Base-by-base conservation (phyloP, 148 eudicot species). In the Nepenthes mirabilis region DNA sequence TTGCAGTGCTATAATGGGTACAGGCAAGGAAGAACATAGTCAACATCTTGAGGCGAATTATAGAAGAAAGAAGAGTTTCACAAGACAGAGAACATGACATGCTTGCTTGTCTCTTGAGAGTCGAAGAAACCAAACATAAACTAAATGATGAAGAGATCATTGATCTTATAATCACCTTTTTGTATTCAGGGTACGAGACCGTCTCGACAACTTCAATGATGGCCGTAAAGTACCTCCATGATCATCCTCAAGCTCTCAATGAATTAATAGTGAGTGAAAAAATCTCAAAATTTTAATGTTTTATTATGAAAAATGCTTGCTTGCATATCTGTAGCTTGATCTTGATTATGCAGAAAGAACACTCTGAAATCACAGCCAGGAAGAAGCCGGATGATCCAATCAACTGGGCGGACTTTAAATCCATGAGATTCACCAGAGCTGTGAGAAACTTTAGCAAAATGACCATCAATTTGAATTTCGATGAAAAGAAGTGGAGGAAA, bases 171-270 rank as follows among this genome's bases (percentile, higher is more conserved):
- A 94, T 94, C 63, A 94, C 99, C 2, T 79, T 94, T 58, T 77
- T 86, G 67, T 94, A 94, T 62, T 94, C 99, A 67, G 99, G 99
- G 33, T 94, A 94, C 55, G 99, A 94, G 72, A 94, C 99, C 59
- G 95, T 94, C 57, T 89, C 97, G 35, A 94, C 99, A 35, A 94
- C 99, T 74, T 86, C 99, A 32, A 94, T 94, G 99, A 94, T 94
- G 99, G 95, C 97, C 66, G 90, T 89, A 58, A 94, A 94, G 74
- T 94, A 94, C 70, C 99, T 94, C 36, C 99, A 89, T 78, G 99
- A 94, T 69, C 99, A 94, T 69, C 99, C 99, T 37, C 69, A 70
- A 70, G 95, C 74, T 63, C 99, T 94, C 70, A 68, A 84, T 47
- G 84, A 94, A 61, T 78, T 94, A 33, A 84, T 91, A 76, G 99